Conservation (phyloP, 2,329 filamentous ascomycete species). For the Stagonosporopsis cucurbitacearum region DNA sequence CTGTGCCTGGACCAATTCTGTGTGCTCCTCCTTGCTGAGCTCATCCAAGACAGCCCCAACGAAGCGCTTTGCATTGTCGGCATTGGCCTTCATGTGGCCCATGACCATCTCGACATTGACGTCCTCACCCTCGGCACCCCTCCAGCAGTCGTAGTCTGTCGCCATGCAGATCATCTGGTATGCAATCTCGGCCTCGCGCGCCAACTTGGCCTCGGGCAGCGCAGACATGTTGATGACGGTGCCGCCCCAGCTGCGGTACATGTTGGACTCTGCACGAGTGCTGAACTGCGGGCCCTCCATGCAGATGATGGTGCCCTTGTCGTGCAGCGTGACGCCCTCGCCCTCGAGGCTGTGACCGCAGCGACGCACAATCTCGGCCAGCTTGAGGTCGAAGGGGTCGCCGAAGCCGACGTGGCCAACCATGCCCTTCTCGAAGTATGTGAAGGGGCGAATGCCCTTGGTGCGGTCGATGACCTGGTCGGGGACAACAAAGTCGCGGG, state of each 20-base stretch:
- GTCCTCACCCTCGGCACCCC: slow-evolving; percentile 71
- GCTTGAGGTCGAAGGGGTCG: slow-evolving; percentile 84
- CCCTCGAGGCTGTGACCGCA: slow-evolving; percentile 81
- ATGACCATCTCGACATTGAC: slow-evolving; percentile 98
- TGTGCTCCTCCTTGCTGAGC: slow-evolving; percentile 77
- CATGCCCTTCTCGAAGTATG: slow-evolving; percentile 91
- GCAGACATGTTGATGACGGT: slow-evolving; percentile 98
- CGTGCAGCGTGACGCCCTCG: slow-evolving; percentile 83
- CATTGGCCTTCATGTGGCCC: slow-evolving; percentile 93
- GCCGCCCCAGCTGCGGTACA: slow-evolving; percentile 94
- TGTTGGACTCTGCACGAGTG: slow-evolving; percentile 90
- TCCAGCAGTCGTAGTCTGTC: slow-evolving; percentile 99
- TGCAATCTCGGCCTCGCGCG: slow-evolving; percentile 91
- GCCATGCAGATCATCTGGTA: slow-evolving; percentile 99
- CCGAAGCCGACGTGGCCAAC: slow-evolving; percentile 96
- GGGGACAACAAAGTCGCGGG: slow-evolving; percentile 94
- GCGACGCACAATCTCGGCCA: slow-evolving; percentile 77
- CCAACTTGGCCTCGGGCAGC: slow-evolving; percentile 93
- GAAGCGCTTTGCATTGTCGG: slow-evolving; percentile 83
- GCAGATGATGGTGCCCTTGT: slow-evolving; percentile 83
- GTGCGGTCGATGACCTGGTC: slow-evolving; percentile 98
- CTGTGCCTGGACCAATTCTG: slow-evolving; percentile 77
- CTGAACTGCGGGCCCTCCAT: slow-evolving; percentile 99
- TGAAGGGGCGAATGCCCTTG: slow-evolving; percentile 92
- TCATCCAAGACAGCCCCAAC: slow-evolving; percentile 88